phyloP scores from a whole-genome alignment of 768 basidiomycete genomes.

The Russula olivacea region DNA sequence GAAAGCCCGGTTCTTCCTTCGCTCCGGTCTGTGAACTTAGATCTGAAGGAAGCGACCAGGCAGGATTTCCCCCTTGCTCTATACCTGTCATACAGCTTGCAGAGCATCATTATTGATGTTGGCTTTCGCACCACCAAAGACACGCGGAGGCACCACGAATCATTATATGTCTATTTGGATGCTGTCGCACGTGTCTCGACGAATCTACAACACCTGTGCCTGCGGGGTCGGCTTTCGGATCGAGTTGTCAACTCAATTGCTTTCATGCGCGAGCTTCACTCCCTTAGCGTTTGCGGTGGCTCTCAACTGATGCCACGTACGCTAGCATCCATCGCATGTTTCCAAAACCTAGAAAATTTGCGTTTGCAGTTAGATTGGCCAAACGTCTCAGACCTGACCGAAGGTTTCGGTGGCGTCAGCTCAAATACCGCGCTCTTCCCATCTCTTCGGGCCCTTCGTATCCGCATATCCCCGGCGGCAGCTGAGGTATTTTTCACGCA shows the following conservation, averaged over 20 bases:
- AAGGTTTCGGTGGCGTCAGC: constrained; percentile 5
- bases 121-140: constrained; percentile 17
- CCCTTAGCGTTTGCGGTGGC: constrained; percentile 21
- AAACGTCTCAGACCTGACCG: constrained; percentile 12
- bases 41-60: constrained; percentile 16
- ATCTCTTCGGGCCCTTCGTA: constrained; percentile 18
- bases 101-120: constrained; percentile 17
- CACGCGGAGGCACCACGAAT: constrained; percentile 5
- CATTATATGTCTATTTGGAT: constrained; percentile 18
- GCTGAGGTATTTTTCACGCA: constrained; percentile 18
- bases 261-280: constrained; percentile 20
- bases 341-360: constrained; percentile 22
- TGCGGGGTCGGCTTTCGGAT: constrained; percentile 23
- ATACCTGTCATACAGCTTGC: constrained; percentile 20
- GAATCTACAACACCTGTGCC: constrained; percentile 16
- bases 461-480: constrained; percentile 18
- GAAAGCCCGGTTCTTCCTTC: constrained; percentile 16
- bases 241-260: constrained; percentile 18
- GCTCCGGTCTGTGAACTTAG: constrained; percentile 16
- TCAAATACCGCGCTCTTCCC: constrained; percentile 17
- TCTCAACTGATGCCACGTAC: constrained; percentile 23
- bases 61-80: constrained; percentile 16
- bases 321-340: constrained; percentile 19
- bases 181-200: constrained; percentile 18
- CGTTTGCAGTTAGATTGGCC: constrained; percentile 23